Evolutionary conservation across 257 asterid genomes (phyloP).

Genomic region (Scutellaria barbata): DNA sequence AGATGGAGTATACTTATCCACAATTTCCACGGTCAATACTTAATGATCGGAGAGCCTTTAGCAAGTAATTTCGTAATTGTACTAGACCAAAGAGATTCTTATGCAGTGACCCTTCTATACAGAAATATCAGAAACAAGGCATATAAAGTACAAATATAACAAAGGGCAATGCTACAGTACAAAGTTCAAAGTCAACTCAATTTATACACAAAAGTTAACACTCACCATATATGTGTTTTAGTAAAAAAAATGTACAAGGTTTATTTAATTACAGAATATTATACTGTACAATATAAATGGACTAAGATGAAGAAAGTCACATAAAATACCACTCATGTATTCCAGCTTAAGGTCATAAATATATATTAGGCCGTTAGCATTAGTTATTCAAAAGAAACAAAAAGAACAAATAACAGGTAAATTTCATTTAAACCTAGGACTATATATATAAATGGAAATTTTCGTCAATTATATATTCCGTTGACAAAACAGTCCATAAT

Average conservation of each 20-base stretch:
- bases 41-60: background rate
- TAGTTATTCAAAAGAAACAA: background rate
- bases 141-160: background rate
- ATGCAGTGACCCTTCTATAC: background rate
- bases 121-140: background rate
- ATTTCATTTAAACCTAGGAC: conserved; percentile 4
- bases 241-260: background rate
- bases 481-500: background rate
- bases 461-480: background rate
- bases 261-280: background rate
- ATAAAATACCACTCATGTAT: background rate
- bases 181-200: background rate
- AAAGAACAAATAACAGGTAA: background rate
- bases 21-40: no score
- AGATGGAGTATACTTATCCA: no score
- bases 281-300: background rate
- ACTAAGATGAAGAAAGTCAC: background rate
- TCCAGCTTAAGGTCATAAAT: background rate
- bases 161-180: background rate
- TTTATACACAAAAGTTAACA: background rate
- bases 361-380: background rate
- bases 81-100: background rate
- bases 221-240: background rate
- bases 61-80: background rate
- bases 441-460: background rate